Conservation (phyloP, 768 basidiomycete genomes). For the Daedaleopsis sinensis region DNA sequence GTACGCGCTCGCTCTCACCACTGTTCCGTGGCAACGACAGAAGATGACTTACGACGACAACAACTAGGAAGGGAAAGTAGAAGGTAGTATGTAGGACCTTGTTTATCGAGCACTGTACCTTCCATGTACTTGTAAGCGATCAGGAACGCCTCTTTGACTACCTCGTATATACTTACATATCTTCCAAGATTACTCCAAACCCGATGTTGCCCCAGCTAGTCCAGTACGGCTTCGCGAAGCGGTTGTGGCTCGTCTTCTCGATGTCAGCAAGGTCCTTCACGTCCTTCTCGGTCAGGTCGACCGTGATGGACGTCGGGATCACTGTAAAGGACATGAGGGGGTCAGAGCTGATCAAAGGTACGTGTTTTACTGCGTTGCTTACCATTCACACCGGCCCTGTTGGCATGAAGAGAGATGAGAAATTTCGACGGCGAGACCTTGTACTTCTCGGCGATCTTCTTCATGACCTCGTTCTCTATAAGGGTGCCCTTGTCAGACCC, state of each 20-base stretch:
- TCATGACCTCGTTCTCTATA: constrained; percentile 58
- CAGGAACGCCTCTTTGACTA: too few relatives aligned
- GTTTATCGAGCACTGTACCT: too few relatives aligned
- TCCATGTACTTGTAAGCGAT: too few relatives aligned
- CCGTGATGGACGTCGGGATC: constrained; percentile 77
- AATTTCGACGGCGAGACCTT: constrained; percentile 62
- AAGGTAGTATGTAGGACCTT: too few relatives aligned
- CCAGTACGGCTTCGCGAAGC: constrained; percentile 67
- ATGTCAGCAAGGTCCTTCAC: constrained; percentile 59
- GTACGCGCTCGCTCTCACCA: constrained; percentile 5
- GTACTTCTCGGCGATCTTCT: constrained; percentile 64
- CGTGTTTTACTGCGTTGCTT: constrained; percentile 18
- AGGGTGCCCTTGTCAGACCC: constrained; percentile 74
- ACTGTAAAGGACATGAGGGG: constrained; percentile 44
- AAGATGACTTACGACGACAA: background rate
- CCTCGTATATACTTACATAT: too few relatives aligned
- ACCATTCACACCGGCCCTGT: constrained; percentile 60
- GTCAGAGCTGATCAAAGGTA: constrained; percentile 20
- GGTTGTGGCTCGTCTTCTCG: constrained; percentile 63
- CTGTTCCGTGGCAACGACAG: constrained; percentile 2
- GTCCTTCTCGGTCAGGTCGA: constrained; percentile 66
- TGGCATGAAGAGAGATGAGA: constrained; percentile 74
- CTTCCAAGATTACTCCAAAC: constrained; percentile 26
- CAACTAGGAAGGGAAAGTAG: background rate
- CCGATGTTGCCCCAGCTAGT: constrained; percentile 65